phyloP scores from a whole-genome alignment of 2,329 filamentous ascomycete genomes.

The Rutstroemia sp. region DNA sequence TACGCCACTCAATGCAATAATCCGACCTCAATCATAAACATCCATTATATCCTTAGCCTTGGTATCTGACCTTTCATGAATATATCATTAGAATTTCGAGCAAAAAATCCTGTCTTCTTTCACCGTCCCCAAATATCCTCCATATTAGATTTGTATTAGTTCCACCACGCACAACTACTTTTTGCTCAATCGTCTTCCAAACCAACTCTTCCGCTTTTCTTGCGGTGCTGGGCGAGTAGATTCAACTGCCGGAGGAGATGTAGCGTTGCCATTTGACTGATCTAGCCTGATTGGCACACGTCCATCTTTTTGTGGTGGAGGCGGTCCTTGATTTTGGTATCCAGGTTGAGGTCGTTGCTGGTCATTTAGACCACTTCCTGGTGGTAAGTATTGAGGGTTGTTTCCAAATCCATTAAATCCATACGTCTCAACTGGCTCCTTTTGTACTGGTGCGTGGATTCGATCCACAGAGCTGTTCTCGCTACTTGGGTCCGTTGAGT shows the following conservation, averaged over 20 bases:
- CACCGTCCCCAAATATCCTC: slow-evolving; percentile 12
- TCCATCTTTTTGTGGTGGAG: slow-evolving; percentile 19
- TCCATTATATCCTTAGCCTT: slow-evolving; percentile 6
- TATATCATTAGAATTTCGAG: slow-evolving; percentile 11
- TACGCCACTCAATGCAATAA: slow-evolving; percentile 18
- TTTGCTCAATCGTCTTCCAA: slow-evolving; percentile 74
- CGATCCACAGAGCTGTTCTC: slow-evolving; percentile 89
- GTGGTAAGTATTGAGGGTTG: slow-evolving; percentile 33
- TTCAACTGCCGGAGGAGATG: slow-evolving; percentile 5
- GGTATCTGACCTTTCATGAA: slow-evolving; percentile 12
- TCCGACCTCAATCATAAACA: slow-evolving; percentile 15
- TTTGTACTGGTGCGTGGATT: slow-evolving; percentile 44
- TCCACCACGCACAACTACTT: slow-evolving; percentile 21
- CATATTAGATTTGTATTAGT: not conserved
- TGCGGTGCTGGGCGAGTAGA: slow-evolving; percentile 11
- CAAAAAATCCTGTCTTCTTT: slow-evolving; percentile 1
- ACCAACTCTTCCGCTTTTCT: slow-evolving; percentile 87
- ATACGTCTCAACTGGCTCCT: slow-evolving; percentile 54
- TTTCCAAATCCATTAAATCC: slow-evolving; percentile 45
- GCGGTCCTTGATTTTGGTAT: slow-evolving; percentile 18
- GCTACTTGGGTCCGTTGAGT: slow-evolving; percentile 80
- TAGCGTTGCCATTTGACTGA: slow-evolving; percentile 16
- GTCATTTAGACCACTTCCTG: slow-evolving; percentile 27
- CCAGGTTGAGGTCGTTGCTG: slow-evolving; percentile 15
- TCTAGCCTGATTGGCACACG: slow-evolving; percentile 27